Evolutionary conservation across 139 green algal species (phyloP).

Genomic region (Edaphochlamys debaryana): DNA sequence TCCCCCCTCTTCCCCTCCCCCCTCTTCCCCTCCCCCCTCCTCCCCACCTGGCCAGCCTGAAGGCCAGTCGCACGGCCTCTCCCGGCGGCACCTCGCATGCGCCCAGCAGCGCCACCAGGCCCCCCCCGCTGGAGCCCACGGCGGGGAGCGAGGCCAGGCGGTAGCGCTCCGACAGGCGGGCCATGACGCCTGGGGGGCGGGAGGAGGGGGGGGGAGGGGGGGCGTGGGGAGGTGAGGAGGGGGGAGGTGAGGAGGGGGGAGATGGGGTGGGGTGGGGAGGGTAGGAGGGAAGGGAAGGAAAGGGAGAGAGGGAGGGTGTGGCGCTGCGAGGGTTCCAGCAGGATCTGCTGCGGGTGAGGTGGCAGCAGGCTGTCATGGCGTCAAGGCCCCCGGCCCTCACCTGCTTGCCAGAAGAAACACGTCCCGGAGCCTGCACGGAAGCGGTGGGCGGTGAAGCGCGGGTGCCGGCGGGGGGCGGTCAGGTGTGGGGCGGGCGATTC

Average conservation of each 20-base stretch:
- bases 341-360: no score
- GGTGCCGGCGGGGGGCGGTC: no score
- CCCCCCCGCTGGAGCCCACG: slow-evolving; percentile 9
- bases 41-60: no score
- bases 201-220: not conserved
- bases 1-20: no score
- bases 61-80: not conserved
- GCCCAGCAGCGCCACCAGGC: slow-evolving; percentile 23
- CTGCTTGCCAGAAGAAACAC: slow-evolving; percentile 38
- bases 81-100: slow-evolving; percentile 14
- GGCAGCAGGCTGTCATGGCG: no score
- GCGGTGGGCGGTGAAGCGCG: no score
- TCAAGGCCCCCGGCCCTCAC: no score
- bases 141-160: not conserved
- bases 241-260: not conserved
- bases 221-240: not conserved
- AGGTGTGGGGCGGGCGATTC: no score
- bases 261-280: not conserved
- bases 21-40: no score
- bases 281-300: no score
- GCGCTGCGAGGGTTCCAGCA: no score
- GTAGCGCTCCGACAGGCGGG: slow-evolving; percentile 1
- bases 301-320: not conserved
- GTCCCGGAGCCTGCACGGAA: slow-evolving; percentile 26
- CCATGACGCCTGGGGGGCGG: slow-evolving; percentile 18